Base-by-base conservation (phyloP, 768 basidiomycete species). In the Russula sp. region DNA sequence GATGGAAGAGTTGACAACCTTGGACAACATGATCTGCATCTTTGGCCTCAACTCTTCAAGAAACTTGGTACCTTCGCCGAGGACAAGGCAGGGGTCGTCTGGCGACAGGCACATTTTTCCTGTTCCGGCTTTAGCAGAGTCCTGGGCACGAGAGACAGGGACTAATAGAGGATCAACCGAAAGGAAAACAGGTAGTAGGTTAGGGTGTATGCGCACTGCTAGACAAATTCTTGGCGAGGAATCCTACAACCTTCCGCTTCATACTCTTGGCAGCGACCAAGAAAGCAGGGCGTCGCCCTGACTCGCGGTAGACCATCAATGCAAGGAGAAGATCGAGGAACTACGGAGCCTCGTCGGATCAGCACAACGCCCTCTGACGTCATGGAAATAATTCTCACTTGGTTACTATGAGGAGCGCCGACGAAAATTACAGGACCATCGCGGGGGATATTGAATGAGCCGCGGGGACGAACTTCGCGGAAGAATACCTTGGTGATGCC, bases 351-450 rank as follows among this genome's bases (percentile, higher is more conserved):
- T 55, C 55, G 54, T 34, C 8, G 48, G 30, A 36, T 65, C 28
- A 61, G 54, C 22, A 54, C 32, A 36, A 51, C 42, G 10, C 44
- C 49, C 20, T 28, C 52, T 38, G 32, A 57, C 13, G 20, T 46
- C n/a, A 5, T 20, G 11, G 7, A 3, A 44, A 38, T 8, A 48
- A 36, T 8, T 38, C 76, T 49, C 71, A 87, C 92, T 78, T 94
- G 92, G 74, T 97, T 97, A 71, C 87, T 85, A 75, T 97, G 95
- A 51, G 94, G 94, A 14, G 91, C 95, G 50, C 84, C 94, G 57
- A 94, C 95, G 74, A 98, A 95, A 67, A 98, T 92, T 61, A 96
- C 84, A 11, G 96, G 90, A 0, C 94, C 96, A 64, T 90, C 82
- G 61, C 80, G 82, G 22, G 95, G 95, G 65, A 98, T 91, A 73